Evolutionary conservation across 495 filamentous ascomycete species (phyloP), one percentile per base, ranked within the genome.

Genomic region (Lophiostoma macrostomum): DNA sequence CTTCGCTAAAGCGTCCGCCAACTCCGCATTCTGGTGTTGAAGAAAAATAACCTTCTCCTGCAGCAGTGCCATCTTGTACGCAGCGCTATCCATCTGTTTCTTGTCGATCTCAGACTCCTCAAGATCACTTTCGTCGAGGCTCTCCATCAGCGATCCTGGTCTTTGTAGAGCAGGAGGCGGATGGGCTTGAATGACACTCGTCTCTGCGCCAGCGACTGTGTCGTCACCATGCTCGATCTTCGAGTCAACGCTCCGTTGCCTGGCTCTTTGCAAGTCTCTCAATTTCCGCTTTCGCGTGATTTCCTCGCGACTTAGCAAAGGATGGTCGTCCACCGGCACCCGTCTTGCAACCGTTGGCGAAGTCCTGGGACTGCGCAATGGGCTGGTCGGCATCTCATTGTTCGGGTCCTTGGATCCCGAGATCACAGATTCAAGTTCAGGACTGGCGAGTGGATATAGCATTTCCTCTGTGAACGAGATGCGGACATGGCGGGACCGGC

Each of bases 391-490:
- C 1, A 13, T 16, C 8, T 34, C 6, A 30, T 5, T 11, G 1
- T n/a, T n/a, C 18, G 5, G n/a, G 8, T 22, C 32, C 5, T 46
- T 48, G 40, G 12, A 30, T 22, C 39, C 48, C 11, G 39, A 29
- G 4, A 53, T 38, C 28, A 39, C 45, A 6, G 37, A 24, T 20
- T 58, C 54, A 10, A 58, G 31, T 12, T 30, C 39, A 1, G 54
- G 38, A 18, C 54, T 51, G 10, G 24, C 54, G 7, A 58, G 38
- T n/a, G 45, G 54, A 23, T 50, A 50, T 13, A 58, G 38, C 45
- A 58, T 50, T 22, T 58, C 54, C 1, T 58, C 54, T 16, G 54
- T 58, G 22, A 23, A 58, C 1, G 40, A 22, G 14, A 56, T 25
- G 10, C 43, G 36, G 4, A 50, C 30, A 23, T 39, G 27, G 10